Conservation (phyloP, 495 filamentous ascomycete species). For the Arthonia radiata region DNA sequence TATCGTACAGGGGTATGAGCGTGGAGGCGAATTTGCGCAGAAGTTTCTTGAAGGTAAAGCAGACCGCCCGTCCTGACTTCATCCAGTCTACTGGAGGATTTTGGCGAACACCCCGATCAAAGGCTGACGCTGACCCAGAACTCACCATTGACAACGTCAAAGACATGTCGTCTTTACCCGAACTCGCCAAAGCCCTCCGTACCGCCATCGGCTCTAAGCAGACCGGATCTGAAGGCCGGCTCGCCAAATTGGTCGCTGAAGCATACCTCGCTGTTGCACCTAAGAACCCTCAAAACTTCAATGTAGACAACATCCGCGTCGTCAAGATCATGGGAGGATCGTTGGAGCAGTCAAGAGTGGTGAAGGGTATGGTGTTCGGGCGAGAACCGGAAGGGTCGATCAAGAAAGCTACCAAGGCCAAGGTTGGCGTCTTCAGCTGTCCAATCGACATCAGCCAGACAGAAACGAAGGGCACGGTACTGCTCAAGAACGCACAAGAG, state of each 20-base stretch:
- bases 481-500: slow-evolving; percentile 90
- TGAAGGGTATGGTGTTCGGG: slow-evolving; percentile 96
- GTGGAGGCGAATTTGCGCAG: slow-evolving; percentile 68
- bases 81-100: too few relatives aligned
- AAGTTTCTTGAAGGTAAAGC: slow-evolving; percentile 50
- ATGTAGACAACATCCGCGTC: slow-evolving; percentile 96
- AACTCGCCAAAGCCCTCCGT: slow-evolving; percentile 83
- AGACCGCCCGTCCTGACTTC: too few relatives aligned
- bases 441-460: slow-evolving; percentile 89
- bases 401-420: slow-evolving; percentile 77
- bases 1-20: slow-evolving; percentile 86
- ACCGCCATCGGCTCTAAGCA: slow-evolving; percentile 96
- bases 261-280: slow-evolving; percentile 84
- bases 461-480: slow-evolving; percentile 99
- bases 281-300: slow-evolving; percentile 96
- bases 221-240: slow-evolving; percentile 66
- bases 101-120: too few relatives aligned
- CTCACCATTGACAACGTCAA: slow-evolving; percentile 77
- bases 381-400: slow-evolving; percentile 67
- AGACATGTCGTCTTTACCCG: slow-evolving; percentile 49
- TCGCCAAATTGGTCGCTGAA: slow-evolving; percentile 72
- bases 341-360: slow-evolving; percentile 74
- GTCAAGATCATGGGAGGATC: slow-evolving; percentile 99
- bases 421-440: slow-evolving; percentile 92
- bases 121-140: slow-evolving; percentile 21